Evolutionary conservation across 768 basidiomycete species (phyloP), one percentile per base, ranked within the genome.

Genomic region (Mycena vitilis): DNA sequence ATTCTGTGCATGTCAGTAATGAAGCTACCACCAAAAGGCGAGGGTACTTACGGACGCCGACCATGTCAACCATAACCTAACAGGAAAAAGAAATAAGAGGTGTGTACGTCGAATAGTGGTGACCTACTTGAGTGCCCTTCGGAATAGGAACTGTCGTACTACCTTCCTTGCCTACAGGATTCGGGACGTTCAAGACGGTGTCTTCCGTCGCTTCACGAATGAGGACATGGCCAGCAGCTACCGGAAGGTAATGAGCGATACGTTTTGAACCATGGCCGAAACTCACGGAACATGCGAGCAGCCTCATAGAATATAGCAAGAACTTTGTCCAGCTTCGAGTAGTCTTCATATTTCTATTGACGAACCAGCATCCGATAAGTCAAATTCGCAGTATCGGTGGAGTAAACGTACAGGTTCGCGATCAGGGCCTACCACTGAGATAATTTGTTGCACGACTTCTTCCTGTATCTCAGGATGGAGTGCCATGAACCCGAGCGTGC

Each of bases 401-500:
- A 16, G 10, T 34, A 16, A 15, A 13, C 1, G 23, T 58, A 83
- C 81, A 34, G 81, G 82, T 68, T 80, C 81, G 20, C 77, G 74
- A 20, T 78, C 75, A 53, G 66, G 62, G 11, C 81, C 82, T 52
- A 85, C 75, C 34, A 84, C 78, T 5, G 73, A 72, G 8, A 78
- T 63, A 15, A 87, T 83, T 34, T 88, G 82, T 13, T 83, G 76
- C 66, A 82, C 76, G 9, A 86, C 77, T 68, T 85, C 85, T 18
- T 85, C 78, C 75, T 88, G 72, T 86, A 70, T 13, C 85, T 63
- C 3, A 15, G 10, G 11, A 40, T 40, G 15, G 15, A 40, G 40
- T 40, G 84, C 80, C 18, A 89, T 76, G 71, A 83, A 81, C 0
- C 80, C 86, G 20, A 88, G 73, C 0, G 85, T 82, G 18, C 80